Evolutionary conservation across 306 rosid species (phyloP).

Genomic region (Crotalaria pallida): DNA sequence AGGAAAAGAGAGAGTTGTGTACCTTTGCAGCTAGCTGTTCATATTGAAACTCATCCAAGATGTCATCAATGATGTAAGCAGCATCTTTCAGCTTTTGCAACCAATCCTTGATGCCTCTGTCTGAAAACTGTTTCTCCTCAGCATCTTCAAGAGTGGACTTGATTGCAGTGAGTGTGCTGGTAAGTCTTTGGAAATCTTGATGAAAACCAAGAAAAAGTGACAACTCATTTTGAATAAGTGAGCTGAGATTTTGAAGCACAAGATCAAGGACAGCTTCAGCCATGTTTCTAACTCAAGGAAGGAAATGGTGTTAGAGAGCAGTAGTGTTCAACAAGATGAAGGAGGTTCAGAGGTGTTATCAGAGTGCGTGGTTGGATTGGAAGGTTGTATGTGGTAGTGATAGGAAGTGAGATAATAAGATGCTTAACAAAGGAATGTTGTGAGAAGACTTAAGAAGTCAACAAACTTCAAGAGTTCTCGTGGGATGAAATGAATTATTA

Average conservation of each 20-base stretch:
- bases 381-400: no score
- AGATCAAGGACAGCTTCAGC: neutral
- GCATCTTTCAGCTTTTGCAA: slow-evolving; percentile 13
- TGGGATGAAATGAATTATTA: no score
- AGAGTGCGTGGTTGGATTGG: no score
- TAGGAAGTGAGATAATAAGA: no score
- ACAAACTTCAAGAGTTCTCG: no score
- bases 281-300: neutral
- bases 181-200: neutral
- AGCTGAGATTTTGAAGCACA: neutral
- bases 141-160: neutral
- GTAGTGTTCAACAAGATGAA: no score
- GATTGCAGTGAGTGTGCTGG: neutral
- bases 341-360: no score
- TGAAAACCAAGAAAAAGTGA: neutral
- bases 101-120: neutral
- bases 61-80: slow-evolving; percentile 11
- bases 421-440: no score
- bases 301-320: no score
- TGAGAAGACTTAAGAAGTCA: no score
- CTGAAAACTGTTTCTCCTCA: neutral
- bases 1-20: neutral
- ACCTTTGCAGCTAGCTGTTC: neutral
- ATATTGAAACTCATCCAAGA: slow-evolving; percentile 14
- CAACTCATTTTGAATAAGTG: neutral